Percentiles rank a stretch among this genome's conserved stretches.
Conservation (phyloP, 169 alveolate species). For the Theileria parva region DNA sequence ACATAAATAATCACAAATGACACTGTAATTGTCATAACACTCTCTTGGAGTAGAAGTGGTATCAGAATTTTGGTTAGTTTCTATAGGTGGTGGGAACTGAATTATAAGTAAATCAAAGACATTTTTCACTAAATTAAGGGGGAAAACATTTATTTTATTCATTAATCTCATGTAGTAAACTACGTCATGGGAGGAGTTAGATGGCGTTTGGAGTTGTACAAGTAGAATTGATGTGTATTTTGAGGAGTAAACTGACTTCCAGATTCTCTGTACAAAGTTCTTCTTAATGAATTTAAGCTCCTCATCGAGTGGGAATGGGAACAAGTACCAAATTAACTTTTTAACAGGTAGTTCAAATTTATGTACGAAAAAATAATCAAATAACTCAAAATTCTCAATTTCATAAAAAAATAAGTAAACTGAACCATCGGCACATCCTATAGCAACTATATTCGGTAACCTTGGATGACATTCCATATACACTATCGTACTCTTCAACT, state of each 20-base stretch:
- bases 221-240: conserved; percentile 34
- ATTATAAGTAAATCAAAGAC: neutral
- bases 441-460: conserved; percentile 41
- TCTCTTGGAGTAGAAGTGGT: neutral
- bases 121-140: neutral
- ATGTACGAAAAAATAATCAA: neutral
- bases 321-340: conserved; percentile 36
- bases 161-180: neutral
- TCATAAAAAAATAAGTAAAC: conserved; percentile 43
- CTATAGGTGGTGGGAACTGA: neutral
- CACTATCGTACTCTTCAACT: neutral
- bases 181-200: neutral
- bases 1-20: neutral
- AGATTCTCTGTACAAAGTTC: conserved; percentile 40
- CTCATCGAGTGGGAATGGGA: conserved; percentile 10
- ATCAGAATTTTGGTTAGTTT: neutral
- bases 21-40: neutral
- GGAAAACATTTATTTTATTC: no score
- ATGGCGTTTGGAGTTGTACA: neutral
- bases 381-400: conserved; percentile 27
- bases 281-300: neutral
- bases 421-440: conserved; percentile 58
- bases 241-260: conserved; percentile 29
- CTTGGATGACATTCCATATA: conserved; percentile 38
- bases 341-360: conserved; percentile 21